Evolutionary conservation across 805 yeast genomes (phyloP).

Genomic region (Candida methanosorbosa): DNA sequence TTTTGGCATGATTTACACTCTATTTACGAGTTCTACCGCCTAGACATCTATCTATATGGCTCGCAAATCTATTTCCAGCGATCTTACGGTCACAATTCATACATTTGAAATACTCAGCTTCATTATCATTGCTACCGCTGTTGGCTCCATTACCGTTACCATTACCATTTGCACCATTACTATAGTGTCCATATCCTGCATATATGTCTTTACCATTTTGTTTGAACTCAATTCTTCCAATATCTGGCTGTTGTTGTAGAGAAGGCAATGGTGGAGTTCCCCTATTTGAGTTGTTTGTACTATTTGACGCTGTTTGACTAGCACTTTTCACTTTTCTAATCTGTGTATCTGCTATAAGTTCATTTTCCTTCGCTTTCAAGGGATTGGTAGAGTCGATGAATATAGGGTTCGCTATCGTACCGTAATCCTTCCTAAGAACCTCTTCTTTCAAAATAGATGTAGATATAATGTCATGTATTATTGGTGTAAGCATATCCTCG

Average conservation of each 20-base stretch:
- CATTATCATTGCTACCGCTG: neutral
- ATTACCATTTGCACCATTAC: conserved; percentile 1
- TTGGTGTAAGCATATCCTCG: conserved; percentile 24
- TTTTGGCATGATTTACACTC: neutral
- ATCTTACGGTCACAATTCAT: conserved; percentile 76
- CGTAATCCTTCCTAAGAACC: conserved; percentile 21
- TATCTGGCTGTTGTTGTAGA: conserved; percentile 11
- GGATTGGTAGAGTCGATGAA: conserved; percentile 12
- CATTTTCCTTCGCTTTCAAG: neutral
- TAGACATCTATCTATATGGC: conserved; percentile 83
- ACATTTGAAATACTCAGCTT: conserved; percentile 60
- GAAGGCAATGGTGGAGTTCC: conserved; percentile 1
- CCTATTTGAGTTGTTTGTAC: neutral
- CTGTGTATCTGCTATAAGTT: neutral
- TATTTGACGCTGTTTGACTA: neutral
- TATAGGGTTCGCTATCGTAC: conserved; percentile 17
- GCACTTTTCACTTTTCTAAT: neutral
- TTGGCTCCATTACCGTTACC: conserved; percentile 2
- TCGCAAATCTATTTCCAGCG: conserved; percentile 89
- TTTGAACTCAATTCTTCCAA: conserved; percentile 19
- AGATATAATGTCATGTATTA: conserved; percentile 24
- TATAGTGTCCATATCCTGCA: conserved; percentile 7
- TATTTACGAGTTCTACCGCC: conserved; percentile 55
- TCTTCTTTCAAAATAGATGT: conserved; percentile 22
- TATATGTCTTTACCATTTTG: conserved; percentile 24